Evolutionary conservation across 306 rosid genomes (phyloP), one percentile per base, ranked within the genome.

Genomic region (Casuarina glauca): DNA sequence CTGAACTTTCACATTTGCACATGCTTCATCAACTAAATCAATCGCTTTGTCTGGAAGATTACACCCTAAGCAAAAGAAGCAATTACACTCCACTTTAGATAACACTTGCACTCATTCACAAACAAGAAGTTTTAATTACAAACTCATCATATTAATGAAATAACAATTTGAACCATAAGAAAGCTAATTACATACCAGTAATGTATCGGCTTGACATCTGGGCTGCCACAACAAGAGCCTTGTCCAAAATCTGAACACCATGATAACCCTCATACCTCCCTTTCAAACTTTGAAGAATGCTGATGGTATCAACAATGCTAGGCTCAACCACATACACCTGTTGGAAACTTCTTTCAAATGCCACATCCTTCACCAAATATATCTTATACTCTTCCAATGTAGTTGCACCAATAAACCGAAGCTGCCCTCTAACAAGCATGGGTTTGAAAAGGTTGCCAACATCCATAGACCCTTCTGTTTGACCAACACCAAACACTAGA

Each of bases 351-450:
- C 98, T 83, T 76, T 94, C 98, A 70, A 94, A 94, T 1, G 98
- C 98, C 0, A 97, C 98, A 87, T 94, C 98, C 73, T 94, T 94
- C 82, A 90, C 98, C 11, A 94, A 97, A 61, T 94, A 94, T 52
- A 92, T 94, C 35, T 96, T 84, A n/a, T 94, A 94, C 77, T 94
- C 98, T 61, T 94, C 97, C 0, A 94, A 89, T 0, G 98, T 94
- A 9, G 98, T 94, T 5, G 98, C 98, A 1, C 98, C 98, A 63
- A 94, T 94, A 71, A 97, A 94, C 39, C 97, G 68, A 1, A 94
- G 92, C 63, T 92, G 98, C 45, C 98, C 98, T 10, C 98, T 87
- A 10, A 97, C 98, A n/a, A 94, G 97, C 98, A 94, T 94, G 1
- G 98, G 98, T 71, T 94, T 92, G 41, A 92, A 85, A 2, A 94